phyloP scores from a whole-genome alignment of 768 basidiomycete genomes.

The Mycena galericulata region DNA sequence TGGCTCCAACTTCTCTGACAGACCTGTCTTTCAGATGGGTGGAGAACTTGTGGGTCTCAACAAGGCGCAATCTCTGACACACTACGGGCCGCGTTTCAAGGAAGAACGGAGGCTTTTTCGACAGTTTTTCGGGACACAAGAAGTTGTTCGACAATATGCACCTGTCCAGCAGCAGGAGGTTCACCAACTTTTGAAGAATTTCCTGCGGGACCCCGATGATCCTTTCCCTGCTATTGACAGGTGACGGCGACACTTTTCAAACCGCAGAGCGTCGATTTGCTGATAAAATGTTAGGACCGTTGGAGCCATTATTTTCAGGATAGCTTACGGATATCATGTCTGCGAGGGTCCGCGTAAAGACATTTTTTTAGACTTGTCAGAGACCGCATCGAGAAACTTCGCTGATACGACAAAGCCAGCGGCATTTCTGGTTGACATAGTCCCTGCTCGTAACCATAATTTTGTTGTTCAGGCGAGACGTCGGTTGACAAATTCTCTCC shows the following conservation, averaged over 20 bases:
- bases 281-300: conserved; percentile 2
- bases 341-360: conserved; percentile 10
- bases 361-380: background rate
- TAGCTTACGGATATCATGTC: conserved; percentile 26
- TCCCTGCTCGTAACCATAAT: conserved; percentile 12
- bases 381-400: conserved; percentile 15
- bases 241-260: too few relatives aligned
- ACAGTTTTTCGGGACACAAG: conserved; percentile 25
- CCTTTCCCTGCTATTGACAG: too few relatives aligned
- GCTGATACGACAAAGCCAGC: background rate
- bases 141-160: conserved; percentile 4
- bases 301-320: conserved; percentile 22
- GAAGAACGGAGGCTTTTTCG: conserved; percentile 22
- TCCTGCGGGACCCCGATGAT: background rate
- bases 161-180: conserved; percentile 21
- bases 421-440: conserved; percentile 13
- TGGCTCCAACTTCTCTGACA: conserved; percentile 25
- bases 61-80: conserved; percentile 6
- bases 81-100: conserved; percentile 18
- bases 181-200: conserved; percentile 19
- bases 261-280: too few relatives aligned
- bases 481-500: background rate
- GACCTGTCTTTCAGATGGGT: conserved; percentile 26
- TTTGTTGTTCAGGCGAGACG: too few relatives aligned
- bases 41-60: conserved; percentile 29